Conservation (phyloP, 2,329 filamentous ascomycete genomes). For the Cercospora canescens region DNA sequence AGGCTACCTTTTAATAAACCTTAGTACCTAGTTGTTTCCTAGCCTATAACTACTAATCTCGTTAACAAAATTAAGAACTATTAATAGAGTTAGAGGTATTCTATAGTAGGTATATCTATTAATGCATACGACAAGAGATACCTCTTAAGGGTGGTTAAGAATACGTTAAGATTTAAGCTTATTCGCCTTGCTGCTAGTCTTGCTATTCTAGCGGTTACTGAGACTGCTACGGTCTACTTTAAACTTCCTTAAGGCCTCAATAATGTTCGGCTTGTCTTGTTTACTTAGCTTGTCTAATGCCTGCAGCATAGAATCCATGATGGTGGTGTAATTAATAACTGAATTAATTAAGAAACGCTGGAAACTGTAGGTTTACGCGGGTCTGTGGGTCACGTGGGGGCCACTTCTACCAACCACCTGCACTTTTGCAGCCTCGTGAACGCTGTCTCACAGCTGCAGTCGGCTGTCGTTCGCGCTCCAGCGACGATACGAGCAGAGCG, state of each 20-base stretch:
- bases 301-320: too few relatives aligned
- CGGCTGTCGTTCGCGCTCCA: background rate
- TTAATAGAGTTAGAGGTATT: background rate
- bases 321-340: too few relatives aligned
- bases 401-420: background rate
- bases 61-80: background rate
- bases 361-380: too few relatives aligned
- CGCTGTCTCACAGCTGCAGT: background rate
- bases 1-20: background rate
- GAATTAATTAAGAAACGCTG: too few relatives aligned
- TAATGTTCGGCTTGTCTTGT: too few relatives aligned
- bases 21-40: background rate
- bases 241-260: too few relatives aligned
- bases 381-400: too few relatives aligned
- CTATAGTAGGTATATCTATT: background rate
- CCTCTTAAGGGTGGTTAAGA: background rate
- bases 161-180: background rate
- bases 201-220: background rate
- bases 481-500: background rate
- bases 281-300: too few relatives aligned
- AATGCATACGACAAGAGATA: background rate
- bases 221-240: background rate
- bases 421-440: background rate
- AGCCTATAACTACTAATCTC: background rate
- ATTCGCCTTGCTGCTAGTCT: background rate